Percentiles rank a stretch among this genome's conserved stretches.
Evolutionary conservation across 192 early-diverging fungal genomes (phyloP).

Genomic region (Lunasporangiospora selenospora): DNA sequence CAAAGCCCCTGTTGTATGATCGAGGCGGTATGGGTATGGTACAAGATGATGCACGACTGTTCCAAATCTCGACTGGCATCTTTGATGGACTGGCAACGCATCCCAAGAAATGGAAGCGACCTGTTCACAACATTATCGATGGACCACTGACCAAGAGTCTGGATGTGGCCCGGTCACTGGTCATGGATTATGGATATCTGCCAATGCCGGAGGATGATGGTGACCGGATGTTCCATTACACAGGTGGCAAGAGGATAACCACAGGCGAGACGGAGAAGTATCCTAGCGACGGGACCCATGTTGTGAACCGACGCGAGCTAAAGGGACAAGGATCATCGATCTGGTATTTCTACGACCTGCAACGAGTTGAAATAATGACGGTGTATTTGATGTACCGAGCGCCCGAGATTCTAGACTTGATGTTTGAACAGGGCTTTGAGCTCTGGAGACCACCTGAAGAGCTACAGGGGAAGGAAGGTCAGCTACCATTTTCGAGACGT

Average conservation of each 20-base stretch:
- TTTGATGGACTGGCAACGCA: constrained; percentile 27
- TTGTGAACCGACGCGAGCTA: constrained; percentile 6
- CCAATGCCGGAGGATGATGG: constrained; percentile 38
- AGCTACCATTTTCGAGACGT: background rate
- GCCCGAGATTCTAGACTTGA: constrained; percentile 12
- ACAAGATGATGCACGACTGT: constrained; percentile 38
- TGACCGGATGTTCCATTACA: constrained; percentile 25
- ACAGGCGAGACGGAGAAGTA: constrained; percentile 11
- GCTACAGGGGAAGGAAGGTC: background rate
- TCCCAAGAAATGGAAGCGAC: constrained; percentile 12
- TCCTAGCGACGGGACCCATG: constrained; percentile 35
- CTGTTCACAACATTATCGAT: constrained; percentile 14
- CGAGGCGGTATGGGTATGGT: constrained; percentile 9
- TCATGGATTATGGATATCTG: constrained; percentile 38
- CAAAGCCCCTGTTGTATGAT: background rate
- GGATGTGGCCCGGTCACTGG: constrained; percentile 1
- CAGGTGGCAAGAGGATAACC: constrained; percentile 15
- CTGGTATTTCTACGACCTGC: constrained; percentile 39
- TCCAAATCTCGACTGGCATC: constrained; percentile 33
- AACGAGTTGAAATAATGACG: constrained; percentile 28
- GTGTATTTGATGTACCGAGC: constrained; percentile 23
- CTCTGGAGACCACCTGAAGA: background rate
- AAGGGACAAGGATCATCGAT: constrained; percentile 33
- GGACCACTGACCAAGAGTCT: constrained; percentile 6
- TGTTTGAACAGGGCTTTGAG: constrained; percentile 33